phyloP scores from a whole-genome alignment of 2,329 filamentous ascomycete species.

The Sporothrix schenckii region DNA sequence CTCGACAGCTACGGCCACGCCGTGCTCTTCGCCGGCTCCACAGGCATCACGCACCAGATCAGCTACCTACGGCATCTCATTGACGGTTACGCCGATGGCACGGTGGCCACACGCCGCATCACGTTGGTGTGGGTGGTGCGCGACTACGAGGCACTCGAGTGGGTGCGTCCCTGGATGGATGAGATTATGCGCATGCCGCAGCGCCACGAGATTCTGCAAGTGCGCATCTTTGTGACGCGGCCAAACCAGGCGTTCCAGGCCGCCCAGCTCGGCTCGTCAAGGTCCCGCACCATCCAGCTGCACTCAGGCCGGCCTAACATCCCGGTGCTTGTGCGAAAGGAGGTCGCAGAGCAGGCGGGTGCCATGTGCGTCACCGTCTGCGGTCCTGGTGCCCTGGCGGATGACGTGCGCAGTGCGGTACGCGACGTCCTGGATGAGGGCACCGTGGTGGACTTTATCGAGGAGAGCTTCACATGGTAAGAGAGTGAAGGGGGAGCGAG shows the following conservation, averaged over 20 bases:
- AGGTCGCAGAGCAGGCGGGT: constrained; percentile 79
- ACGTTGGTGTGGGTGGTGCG: constrained; percentile 93
- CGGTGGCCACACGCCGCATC: constrained; percentile 77
- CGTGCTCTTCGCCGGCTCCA: constrained; percentile 87
- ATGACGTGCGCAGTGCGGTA: constrained; percentile 72
- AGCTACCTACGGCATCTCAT: constrained; percentile 81
- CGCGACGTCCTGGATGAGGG: constrained; percentile 62
- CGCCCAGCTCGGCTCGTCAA: constrained; percentile 63
- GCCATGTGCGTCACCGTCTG: constrained; percentile 87
- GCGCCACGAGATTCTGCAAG: constrained; percentile 78
- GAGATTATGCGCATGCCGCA: constrained; percentile 74
- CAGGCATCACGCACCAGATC: constrained; percentile 93
- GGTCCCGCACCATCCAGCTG: constrained; percentile 81
- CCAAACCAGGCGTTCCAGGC: constrained; percentile 77
- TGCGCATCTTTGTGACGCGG: constrained; percentile 88
- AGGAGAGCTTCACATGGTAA: constrained; percentile 74
- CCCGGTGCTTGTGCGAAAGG: constrained; percentile 74
- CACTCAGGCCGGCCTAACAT: constrained; percentile 87
- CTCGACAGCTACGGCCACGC: constrained; percentile 91
- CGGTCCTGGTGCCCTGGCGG: constrained; percentile 72
- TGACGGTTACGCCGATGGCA: constrained; percentile 67
- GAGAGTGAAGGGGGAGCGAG: background rate
- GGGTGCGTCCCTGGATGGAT: constrained; percentile 87
- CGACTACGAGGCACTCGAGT: constrained; percentile 84
- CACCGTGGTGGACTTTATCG: constrained; percentile 71